A percentile compares a stretch with the other conserved stretches of the same genome.
Evolutionary conservation across 1,139 yeast species (phyloP).

Genomic region (Kodamaea arcana): DNA sequence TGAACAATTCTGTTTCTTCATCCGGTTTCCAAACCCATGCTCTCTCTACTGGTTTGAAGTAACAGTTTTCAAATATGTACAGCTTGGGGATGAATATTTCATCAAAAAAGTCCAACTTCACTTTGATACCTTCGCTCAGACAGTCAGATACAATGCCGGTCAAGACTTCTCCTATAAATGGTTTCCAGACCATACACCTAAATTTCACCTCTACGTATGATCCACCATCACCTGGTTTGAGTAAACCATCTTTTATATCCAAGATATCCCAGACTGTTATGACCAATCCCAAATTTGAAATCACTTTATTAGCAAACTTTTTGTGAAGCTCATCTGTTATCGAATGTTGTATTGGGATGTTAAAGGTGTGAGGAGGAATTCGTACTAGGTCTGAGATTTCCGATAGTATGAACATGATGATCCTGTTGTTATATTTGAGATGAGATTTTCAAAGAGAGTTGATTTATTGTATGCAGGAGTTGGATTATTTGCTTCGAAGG

Average conservation of each 20-base stretch:
- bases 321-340: conserved; percentile 76
- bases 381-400: conserved; percentile 79
- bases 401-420: conserved; percentile 75
- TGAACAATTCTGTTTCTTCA: conserved; percentile 66
- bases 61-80: conserved; percentile 74
- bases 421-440: background rate
- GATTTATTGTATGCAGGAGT: background rate
- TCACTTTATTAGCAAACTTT: conserved; percentile 80
- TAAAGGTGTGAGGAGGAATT: conserved; percentile 82
- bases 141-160: conserved; percentile 93
- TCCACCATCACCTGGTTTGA: conserved; percentile 96
- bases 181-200: conserved; percentile 80
- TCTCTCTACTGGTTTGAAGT: conserved; percentile 67
- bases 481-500: too few relatives aligned
- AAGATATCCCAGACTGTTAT: conserved; percentile 80
- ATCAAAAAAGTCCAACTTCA: conserved; percentile 82
- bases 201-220: conserved; percentile 73
- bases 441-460: background rate
- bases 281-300: conserved; percentile 80
- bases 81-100: conserved; percentile 86
- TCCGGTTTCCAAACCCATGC: conserved; percentile 94
- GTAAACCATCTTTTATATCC: conserved; percentile 77
- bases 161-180: conserved; percentile 89
- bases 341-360: conserved; percentile 64
- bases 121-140: conserved; percentile 79